Percentiles rank a stretch among this genome's conserved stretches.
Evolutionary conservation across 192 early-diverging fungal genomes (phyloP).

Genomic region (Kappamyces sp.): DNA sequence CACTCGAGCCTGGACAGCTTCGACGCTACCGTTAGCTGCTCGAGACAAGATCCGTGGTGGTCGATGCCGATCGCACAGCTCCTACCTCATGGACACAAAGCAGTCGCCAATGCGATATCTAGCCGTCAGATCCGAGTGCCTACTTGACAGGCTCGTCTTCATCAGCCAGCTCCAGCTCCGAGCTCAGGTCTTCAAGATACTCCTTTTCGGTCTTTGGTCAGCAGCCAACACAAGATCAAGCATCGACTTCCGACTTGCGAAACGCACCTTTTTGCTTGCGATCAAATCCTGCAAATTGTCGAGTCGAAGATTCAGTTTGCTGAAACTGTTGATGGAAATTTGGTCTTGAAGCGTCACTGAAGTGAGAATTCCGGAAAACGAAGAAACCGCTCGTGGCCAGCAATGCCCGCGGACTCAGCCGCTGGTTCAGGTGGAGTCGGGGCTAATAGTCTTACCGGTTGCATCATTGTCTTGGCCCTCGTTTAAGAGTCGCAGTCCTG

Average conservation of each 20-base stretch:
- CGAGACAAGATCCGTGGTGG: conserved; percentile 28
- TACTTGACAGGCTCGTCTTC: conserved; percentile 82
- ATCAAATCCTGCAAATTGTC: conserved; percentile 74
- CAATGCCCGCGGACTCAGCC: too few relatives aligned
- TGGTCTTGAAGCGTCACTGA: conserved; percentile 60
- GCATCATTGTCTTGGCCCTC: too few relatives aligned
- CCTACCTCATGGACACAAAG: conserved; percentile 53
- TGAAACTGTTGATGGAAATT: conserved; percentile 90
- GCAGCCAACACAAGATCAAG: neutral
- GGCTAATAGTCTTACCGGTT: too few relatives aligned
- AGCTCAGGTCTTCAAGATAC: conserved; percentile 86
- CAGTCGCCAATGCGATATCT: conserved; percentile 85
- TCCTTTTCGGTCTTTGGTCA: conserved; percentile 71
- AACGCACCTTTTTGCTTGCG: conserved; percentile 68
- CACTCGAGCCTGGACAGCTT: conserved; percentile 66
- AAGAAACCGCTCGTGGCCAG: too few relatives aligned
- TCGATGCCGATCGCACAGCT: neutral
- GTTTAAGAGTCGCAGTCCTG: too few relatives aligned
- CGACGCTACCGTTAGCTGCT: conserved; percentile 25
- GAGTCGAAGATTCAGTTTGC: conserved; percentile 71
- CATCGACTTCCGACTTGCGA: neutral
- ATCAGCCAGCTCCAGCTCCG: conserved; percentile 87
- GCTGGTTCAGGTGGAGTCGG: too few relatives aligned
- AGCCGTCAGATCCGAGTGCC: conserved; percentile 2
- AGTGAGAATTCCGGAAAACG: too few relatives aligned